Evolutionary conservation across 495 filamentous ascomycete species (phyloP).

Genomic region (Daldinia vernicosa): DNA sequence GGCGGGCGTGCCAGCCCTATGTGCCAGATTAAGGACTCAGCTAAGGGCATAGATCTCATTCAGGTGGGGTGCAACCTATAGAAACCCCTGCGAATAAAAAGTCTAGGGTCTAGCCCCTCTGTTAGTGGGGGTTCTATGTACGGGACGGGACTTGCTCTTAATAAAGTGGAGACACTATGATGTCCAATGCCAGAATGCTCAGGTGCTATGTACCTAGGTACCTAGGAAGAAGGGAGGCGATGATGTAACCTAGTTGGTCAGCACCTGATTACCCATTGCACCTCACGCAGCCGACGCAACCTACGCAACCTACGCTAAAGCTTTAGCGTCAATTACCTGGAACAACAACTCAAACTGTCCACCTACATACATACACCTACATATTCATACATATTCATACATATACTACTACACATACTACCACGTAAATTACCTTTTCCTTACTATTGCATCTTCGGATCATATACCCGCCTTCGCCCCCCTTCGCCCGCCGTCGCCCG

Average conservation of each 20-base stretch:
- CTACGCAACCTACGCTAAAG: not conserved
- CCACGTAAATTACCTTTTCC: conserved; percentile 10
- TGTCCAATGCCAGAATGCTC: not conserved
- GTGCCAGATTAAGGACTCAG: conserved; percentile 30
- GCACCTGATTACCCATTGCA: conserved; percentile 14
- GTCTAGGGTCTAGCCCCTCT: conserved; percentile 36
- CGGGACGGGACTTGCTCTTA: conserved; percentile 27
- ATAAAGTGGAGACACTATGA: conserved; percentile 30
- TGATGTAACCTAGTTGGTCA: conserved; percentile 37
- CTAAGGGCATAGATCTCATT: conserved; percentile 24
- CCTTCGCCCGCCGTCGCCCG: conserved; percentile 31
- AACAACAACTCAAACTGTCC: not conserved
- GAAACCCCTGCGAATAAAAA: conserved; percentile 18
- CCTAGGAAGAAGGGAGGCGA: conserved; percentile 20
- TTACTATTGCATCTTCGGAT: conserved; percentile 37
- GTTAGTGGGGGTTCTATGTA: conserved; percentile 24
- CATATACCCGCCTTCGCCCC: conserved; percentile 30
- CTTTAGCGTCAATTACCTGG: conserved; percentile 1
- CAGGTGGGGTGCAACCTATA: conserved; percentile 25
- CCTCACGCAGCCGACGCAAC: not conserved
- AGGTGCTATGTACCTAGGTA: too few relatives aligned
- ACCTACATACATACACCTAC: not conserved
- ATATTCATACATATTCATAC: not conserved
- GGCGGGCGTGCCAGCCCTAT: conserved; percentile 18
- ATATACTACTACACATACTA: not conserved